These are phyloP conservation scores for Venturia aucupariae DNA, from an alignment of 2,329 filamentous ascomycete species.

Conservation along the genomic window DNA sequence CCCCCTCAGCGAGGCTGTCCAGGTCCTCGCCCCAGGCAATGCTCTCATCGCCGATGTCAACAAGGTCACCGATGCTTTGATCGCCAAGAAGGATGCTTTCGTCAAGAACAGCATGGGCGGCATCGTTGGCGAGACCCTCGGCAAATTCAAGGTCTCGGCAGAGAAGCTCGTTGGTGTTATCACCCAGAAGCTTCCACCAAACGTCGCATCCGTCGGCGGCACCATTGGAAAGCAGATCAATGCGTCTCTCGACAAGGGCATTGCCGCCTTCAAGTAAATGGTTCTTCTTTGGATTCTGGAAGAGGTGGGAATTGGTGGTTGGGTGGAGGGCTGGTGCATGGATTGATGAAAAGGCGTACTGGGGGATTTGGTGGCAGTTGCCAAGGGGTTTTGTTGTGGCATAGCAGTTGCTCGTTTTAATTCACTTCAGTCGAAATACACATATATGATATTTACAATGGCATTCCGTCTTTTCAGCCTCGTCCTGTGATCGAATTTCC, in stretches of 20 bases:
- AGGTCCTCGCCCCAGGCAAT: constrained; percentile 10
- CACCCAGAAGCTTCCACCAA: constrained; percentile 10
- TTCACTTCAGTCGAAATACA: not conserved
- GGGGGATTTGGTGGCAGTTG: not conserved
- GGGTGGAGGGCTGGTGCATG: not conserved
- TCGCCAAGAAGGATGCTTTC: constrained; percentile 5
- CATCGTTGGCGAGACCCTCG: constrained; percentile 1
- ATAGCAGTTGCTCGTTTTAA: not conserved
- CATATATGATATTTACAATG: not conserved
- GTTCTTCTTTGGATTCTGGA: not conserved
- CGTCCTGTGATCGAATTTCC: not conserved
- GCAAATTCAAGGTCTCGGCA: constrained; percentile 3
- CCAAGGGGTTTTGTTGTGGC: not conserved
- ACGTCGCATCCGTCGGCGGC: not conserved
- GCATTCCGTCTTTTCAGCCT: not conserved
- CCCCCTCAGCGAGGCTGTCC: constrained; percentile 2
- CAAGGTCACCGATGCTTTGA: constrained; percentile 10
- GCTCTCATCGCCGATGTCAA: constrained; percentile 7
- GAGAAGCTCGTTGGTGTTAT: constrained; percentile 11
- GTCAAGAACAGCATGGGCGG: constrained; percentile 6
- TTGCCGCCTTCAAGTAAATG: constrained; percentile 10
- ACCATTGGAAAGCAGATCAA: constrained; percentile 12
- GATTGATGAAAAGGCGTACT: not conserved
- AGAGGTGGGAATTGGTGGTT: not conserved
- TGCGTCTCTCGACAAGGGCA: constrained; percentile 11